These are phyloP conservation scores for Lentinus brumalis DNA, from an alignment of 768 basidiomycete genomes.

Conservation along the genomic window DNA sequence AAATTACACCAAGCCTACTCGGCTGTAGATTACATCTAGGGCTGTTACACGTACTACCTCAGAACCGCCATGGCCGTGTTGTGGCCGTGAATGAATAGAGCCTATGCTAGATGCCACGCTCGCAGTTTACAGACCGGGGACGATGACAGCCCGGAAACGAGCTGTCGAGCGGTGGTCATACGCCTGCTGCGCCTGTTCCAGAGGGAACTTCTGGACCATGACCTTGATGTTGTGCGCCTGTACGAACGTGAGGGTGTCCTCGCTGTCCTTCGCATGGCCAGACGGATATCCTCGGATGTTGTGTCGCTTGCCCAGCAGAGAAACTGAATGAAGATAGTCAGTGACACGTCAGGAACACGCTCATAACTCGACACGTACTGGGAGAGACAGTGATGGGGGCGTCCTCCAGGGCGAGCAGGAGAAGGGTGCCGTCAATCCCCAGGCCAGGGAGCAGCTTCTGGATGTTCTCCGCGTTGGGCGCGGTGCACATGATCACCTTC, in stretches of 20 bases:
- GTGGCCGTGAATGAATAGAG: too few relatives aligned
- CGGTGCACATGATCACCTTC: slow-evolving; percentile 38
- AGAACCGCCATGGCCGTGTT: too few relatives aligned
- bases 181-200: slow-evolving; percentile 28
- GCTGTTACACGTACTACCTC: too few relatives aligned
- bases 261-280: slow-evolving; percentile 25
- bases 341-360: neutral
- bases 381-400: slow-evolving; percentile 22
- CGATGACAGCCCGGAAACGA: slow-evolving; percentile 25
- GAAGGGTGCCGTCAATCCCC: slow-evolving; percentile 23
- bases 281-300: slow-evolving; percentile 28
- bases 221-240: slow-evolving; percentile 21
- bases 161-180: slow-evolving; percentile 24
- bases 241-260: slow-evolving; percentile 22
- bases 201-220: slow-evolving; percentile 27
- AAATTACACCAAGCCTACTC: too few relatives aligned
- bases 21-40: too few relatives aligned
- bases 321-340: slow-evolving; percentile 10
- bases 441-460: slow-evolving; percentile 24
- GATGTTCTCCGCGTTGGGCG: slow-evolving; percentile 25
- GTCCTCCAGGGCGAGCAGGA: slow-evolving; percentile 21
- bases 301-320: slow-evolving; percentile 23
- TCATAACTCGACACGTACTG: slow-evolving; percentile 6
- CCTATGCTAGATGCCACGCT: too few relatives aligned
- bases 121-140: slow-evolving; percentile 13